A percentile compares a stretch with the other conserved stretches of the same genome.
Conservation (phyloP, 1,139 yeast genomes). For the Yamadazyma atlantica region DNA sequence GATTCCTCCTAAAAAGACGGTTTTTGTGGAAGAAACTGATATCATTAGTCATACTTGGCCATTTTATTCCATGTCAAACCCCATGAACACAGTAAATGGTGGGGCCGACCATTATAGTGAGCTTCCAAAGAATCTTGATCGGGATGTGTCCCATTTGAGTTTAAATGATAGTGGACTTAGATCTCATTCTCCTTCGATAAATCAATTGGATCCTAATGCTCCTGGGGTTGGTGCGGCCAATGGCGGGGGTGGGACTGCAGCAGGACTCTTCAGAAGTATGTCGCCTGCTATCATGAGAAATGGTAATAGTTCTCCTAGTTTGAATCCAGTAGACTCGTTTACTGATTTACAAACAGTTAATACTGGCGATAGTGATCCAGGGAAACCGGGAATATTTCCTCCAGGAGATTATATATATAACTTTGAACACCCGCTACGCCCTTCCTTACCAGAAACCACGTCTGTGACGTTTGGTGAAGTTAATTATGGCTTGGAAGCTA, state of each 20-base stretch:
- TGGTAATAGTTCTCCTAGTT: slow-evolving; percentile 38
- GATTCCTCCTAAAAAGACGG: slow-evolving; percentile 82
- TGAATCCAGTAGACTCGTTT: slow-evolving; percentile 19
- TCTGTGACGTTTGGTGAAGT: slow-evolving; percentile 81
- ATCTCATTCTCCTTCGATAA: slow-evolving; percentile 21
- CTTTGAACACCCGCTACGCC: slow-evolving; percentile 85
- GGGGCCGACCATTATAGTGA: slow-evolving; percentile 56
- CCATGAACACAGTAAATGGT: slow-evolving; percentile 37
- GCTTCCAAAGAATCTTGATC: slow-evolving; percentile 21
- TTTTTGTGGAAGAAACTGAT: slow-evolving; percentile 62
- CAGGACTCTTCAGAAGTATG: slow-evolving; percentile 21
- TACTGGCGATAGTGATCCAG: slow-evolving; percentile 20
- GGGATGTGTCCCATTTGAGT: slow-evolving; percentile 35
- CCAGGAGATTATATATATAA: slow-evolving; percentile 93
- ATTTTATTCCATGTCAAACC: slow-evolving; percentile 57
- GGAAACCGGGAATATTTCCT: slow-evolving; percentile 36
- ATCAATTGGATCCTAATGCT: slow-evolving; percentile 6
- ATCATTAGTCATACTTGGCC: slow-evolving; percentile 89
- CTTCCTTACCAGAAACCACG: slow-evolving; percentile 80
- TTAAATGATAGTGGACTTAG: slow-evolving; percentile 25
- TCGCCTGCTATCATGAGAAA: slow-evolving; percentile 31
- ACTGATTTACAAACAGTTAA: slow-evolving; percentile 14
- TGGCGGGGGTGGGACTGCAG: slow-evolving; percentile 14
- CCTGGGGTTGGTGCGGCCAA: slow-evolving; percentile 13
- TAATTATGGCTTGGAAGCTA: slow-evolving; percentile 64